Conservation (phyloP, 1,284 basidiomycete species). For the Vanrija pseudolonga region DNA sequence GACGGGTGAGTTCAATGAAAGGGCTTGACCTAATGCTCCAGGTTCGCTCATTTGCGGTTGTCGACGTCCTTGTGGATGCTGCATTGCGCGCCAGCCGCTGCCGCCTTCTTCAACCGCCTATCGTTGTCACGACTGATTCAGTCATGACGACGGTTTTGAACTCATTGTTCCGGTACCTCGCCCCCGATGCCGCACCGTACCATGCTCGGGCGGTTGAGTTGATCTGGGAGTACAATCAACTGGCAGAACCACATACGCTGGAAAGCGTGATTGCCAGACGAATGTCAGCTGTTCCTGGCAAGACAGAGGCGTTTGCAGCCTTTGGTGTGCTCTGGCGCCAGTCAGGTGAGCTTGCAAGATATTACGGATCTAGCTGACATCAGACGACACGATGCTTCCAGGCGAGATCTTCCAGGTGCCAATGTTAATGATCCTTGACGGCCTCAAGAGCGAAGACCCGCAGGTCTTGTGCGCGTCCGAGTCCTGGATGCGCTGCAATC, state of each 20-base stretch:
- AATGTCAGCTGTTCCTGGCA: constrained; percentile 12
- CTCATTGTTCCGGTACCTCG: constrained; percentile 67
- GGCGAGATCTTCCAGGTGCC: constrained; percentile 78
- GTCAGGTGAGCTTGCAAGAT: constrained; percentile 62
- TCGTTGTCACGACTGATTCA: constrained; percentile 21
- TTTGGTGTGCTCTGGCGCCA: constrained; percentile 92
- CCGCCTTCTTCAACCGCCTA: constrained; percentile 18
- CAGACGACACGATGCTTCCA: constrained; percentile 76
- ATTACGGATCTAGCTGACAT: not conserved
- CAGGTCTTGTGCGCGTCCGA: constrained; percentile 71
- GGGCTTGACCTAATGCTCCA: constrained; percentile 20
- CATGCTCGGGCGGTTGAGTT: constrained; percentile 78
- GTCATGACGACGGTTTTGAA: constrained; percentile 32
- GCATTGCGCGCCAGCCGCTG: constrained; percentile 54
- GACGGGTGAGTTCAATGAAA: constrained; percentile 27
- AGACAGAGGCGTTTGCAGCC: constrained; percentile 65
- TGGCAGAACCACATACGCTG: constrained; percentile 51
- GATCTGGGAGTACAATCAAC: constrained; percentile 63
- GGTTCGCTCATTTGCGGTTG: constrained; percentile 64
- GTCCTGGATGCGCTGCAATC: constrained; percentile 90
- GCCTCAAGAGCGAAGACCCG: constrained; percentile 70
- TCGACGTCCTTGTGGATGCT: constrained; percentile 60
- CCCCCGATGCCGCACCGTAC: constrained; percentile 63
- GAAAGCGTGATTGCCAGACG: constrained; percentile 60
- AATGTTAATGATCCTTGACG: constrained; percentile 81